Evolutionary conservation across 768 basidiomycete genomes (phyloP).

Genomic region (Macrolepiota albuminosa): DNA sequence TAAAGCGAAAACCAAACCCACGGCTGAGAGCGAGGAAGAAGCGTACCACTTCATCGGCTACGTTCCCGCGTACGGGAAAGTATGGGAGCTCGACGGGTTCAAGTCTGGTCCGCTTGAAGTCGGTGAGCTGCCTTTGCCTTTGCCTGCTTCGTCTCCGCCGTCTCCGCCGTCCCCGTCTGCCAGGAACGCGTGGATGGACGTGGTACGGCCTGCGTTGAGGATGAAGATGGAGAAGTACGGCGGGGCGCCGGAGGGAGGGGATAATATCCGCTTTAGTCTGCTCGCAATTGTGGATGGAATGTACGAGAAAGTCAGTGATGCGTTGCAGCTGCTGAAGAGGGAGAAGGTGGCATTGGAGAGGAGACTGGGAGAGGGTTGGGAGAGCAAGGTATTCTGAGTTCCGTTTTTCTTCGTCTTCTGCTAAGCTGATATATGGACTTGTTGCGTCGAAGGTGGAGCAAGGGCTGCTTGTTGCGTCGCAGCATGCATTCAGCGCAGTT

Average conservation of each 20-base stretch:
- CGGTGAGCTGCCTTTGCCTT: slow-evolving; percentile 42
- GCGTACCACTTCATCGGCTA: slow-evolving; percentile 64
- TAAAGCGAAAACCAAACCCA: slow-evolving; percentile 14
- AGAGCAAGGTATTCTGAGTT: slow-evolving; percentile 24
- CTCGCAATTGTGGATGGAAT: slow-evolving; percentile 54
- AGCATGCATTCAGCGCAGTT: slow-evolving; percentile 24
- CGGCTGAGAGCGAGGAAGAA: slow-evolving; percentile 31
- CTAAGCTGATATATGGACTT: neutral
- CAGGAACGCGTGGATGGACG: slow-evolving; percentile 50
- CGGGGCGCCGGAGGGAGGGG: slow-evolving; percentile 35
- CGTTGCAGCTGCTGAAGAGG: slow-evolving; percentile 47
- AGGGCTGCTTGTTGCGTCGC: slow-evolving; percentile 23
- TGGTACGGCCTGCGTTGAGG: slow-evolving; percentile 54
- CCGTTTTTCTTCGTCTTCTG: neutral
- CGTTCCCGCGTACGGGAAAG: slow-evolving; percentile 55
- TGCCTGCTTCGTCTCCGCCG: slow-evolving; percentile 6
- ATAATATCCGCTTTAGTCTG: slow-evolving; percentile 54
- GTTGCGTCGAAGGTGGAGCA: slow-evolving; percentile 33
- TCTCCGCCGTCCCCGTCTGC: neutral
- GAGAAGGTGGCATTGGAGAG: slow-evolving; percentile 43
- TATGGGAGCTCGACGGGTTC: slow-evolving; percentile 70
- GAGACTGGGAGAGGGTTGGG: slow-evolving; percentile 33
- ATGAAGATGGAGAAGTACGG: slow-evolving; percentile 60
- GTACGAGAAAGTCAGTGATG: slow-evolving; percentile 45
- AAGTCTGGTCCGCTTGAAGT: slow-evolving; percentile 61